Evolutionary conservation across 2,329 filamentous ascomycete species (phyloP).

Genomic region (Penicillium sp.): DNA sequence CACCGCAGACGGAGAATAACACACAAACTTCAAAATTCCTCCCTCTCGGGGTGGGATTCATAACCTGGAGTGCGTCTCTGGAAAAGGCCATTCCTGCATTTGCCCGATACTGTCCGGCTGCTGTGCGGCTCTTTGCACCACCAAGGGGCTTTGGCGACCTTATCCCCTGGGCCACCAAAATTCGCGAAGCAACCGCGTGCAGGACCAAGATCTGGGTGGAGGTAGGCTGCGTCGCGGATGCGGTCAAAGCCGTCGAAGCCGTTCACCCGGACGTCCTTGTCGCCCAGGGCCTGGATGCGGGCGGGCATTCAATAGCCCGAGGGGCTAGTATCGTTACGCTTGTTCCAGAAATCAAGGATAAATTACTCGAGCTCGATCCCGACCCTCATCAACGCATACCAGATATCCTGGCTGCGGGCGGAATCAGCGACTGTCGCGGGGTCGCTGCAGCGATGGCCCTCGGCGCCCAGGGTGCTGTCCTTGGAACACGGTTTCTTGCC

Average conservation of each 20-base stretch:
- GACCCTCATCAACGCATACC: conserved; percentile 38
- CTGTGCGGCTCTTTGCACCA: conserved; percentile 49
- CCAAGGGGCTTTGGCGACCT: conserved; percentile 32
- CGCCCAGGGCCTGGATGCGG: conserved; percentile 59
- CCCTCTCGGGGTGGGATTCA: conserved; percentile 48
- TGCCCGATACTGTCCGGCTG: conserved; percentile 38
- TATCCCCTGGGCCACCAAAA: conserved; percentile 38
- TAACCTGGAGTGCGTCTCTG: conserved; percentile 45
- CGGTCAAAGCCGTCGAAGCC: conserved; percentile 42
- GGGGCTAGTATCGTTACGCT: conserved; percentile 55
- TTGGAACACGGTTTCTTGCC: conserved; percentile 70
- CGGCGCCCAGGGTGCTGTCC: conserved; percentile 59
- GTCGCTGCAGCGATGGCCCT: conserved; percentile 56
- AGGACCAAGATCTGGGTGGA: conserved; percentile 59
- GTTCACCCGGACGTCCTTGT: conserved; percentile 56
- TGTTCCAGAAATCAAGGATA: conserved; percentile 57
- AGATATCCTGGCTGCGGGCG: conserved; percentile 56
- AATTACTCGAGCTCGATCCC: conserved; percentile 30
- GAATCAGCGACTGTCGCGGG: conserved; percentile 58
- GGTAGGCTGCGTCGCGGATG: conserved; percentile 56
- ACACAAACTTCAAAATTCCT: conserved; percentile 33
- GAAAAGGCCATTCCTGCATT: conserved; percentile 34
- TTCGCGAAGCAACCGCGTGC: conserved; percentile 44
- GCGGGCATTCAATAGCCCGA: conserved; percentile 56
- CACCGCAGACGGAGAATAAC: too few relatives aligned